These are phyloP conservation scores for Diaporthe batatas DNA, from an alignment of 2,329 filamentous ascomycete species.

Conservation along the genomic window DNA sequence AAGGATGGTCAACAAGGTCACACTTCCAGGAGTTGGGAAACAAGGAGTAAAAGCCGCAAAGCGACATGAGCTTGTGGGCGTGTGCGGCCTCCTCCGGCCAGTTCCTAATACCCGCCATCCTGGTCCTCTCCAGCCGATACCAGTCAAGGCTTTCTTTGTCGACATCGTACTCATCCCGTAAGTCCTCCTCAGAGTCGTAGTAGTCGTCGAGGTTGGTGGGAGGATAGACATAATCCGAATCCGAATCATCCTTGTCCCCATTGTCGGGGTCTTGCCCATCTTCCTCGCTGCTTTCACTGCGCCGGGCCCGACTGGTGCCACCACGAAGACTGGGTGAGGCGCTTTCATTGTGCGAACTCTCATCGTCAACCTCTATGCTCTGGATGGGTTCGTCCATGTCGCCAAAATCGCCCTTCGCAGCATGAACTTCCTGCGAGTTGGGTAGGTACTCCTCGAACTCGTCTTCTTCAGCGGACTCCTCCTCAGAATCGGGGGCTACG, in stretches of 20 bases:
- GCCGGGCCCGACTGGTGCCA: constrained; percentile 51
- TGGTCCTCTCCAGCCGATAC: constrained; percentile 36
- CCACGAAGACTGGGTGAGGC: constrained; percentile 30
- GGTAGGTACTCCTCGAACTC: background rate
- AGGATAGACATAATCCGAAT: constrained; percentile 2
- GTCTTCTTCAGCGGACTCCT: background rate
- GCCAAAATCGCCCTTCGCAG: background rate
- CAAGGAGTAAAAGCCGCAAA: constrained; percentile 53
- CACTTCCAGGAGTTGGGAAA: constrained; percentile 51
- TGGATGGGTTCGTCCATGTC: constrained; percentile 59
- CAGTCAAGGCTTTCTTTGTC: constrained; percentile 19
- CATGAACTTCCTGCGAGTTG: background rate
- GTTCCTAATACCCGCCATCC: constrained; percentile 43
- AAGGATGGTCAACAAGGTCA: constrained; percentile 51
- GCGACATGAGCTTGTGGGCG: constrained; percentile 52
- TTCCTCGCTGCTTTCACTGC: background rate
- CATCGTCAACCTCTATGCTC: constrained; percentile 55
- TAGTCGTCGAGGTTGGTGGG: constrained; percentile 11
- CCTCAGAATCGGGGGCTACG: background rate
- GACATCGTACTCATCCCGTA: constrained; percentile 37
- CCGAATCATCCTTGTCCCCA: constrained; percentile 15
- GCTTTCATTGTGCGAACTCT: background rate
- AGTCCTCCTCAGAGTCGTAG: constrained; percentile 31
- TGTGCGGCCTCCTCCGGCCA: constrained; percentile 52
- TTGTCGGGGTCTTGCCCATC: background rate